Percentiles rank a stretch among this genome's conserved stretches.
These are phyloP conservation scores for Thraustochytrium sp. DNA, from an alignment of 352 stramenopile species.

Conservation along the genomic window DNA sequence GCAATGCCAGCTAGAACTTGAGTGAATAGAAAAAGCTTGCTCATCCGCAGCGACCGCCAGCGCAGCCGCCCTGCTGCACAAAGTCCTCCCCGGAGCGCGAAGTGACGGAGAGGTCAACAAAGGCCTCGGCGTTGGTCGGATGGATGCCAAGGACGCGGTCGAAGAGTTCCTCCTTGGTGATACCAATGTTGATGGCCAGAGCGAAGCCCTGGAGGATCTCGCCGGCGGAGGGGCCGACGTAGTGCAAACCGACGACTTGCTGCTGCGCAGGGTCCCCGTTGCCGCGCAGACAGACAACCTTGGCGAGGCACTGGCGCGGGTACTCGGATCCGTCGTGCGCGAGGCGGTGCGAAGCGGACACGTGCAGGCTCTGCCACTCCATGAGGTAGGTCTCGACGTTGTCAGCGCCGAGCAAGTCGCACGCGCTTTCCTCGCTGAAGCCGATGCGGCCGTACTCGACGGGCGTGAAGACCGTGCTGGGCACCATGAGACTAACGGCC, in stretches of 20 bases:
- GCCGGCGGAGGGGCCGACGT: conserved; percentile 92
- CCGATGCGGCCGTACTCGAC: conserved; percentile 94
- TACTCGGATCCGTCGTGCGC: not conserved
- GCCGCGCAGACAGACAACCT: not conserved
- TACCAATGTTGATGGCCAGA: conserved; percentile 85
- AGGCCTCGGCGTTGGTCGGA: conserved; percentile 84
- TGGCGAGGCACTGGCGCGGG: conserved; percentile 22
- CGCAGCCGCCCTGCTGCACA: conserved; percentile 25
- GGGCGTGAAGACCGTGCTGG: conserved; percentile 86
- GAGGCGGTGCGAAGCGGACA: not conserved
- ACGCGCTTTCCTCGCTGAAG: conserved; percentile 89
- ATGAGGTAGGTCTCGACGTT: conserved; percentile 81
- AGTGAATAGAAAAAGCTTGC: no score
- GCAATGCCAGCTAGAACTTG: no score
- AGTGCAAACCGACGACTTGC: conserved; percentile 93
- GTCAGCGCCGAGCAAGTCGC: conserved; percentile 72
- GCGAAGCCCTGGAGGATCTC: conserved; percentile 87
- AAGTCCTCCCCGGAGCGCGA: conserved; percentile 16
- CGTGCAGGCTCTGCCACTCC: conserved; percentile 28
- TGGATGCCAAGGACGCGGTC: conserved; percentile 89
- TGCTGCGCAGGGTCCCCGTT: conserved; percentile 56
- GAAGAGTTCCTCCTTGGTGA: conserved; percentile 85
- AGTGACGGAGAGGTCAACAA: not conserved
- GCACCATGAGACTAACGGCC: conserved; percentile 40
- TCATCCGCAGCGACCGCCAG: conserved; percentile 12